Conservation (phyloP, 768 basidiomycete species). For the Leucogyrophana mollusca region DNA sequence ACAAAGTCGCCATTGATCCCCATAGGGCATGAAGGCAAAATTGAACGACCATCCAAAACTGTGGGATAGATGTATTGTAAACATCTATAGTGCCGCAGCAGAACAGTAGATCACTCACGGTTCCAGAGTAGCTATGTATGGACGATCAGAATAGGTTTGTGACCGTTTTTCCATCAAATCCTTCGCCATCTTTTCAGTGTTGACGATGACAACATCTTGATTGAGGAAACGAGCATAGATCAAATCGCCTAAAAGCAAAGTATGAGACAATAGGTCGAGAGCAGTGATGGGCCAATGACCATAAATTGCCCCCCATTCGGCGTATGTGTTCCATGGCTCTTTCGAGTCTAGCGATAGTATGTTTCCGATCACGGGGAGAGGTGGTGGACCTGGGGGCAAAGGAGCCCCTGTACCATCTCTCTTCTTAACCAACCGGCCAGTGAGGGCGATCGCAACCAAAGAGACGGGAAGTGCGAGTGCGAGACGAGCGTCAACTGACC, state of each 20-base stretch:
- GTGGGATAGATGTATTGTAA: not conserved
- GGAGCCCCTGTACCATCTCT: too few relatives aligned
- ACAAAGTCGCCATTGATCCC: conserved; percentile 23
- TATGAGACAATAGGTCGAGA: not conserved
- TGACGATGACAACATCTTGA: conserved; percentile 44
- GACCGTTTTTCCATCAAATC: conserved; percentile 50
- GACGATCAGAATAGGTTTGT: conserved; percentile 50
- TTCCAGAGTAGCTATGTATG: conserved; percentile 22
- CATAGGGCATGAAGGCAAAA: conserved; percentile 11
- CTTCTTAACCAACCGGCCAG: not conserved
- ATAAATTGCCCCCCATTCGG: conserved; percentile 13
- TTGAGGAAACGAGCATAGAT: conserved; percentile 50
- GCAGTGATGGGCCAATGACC: conserved; percentile 8
- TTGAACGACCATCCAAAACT: conserved; percentile 16
- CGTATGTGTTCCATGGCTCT: conserved; percentile 17
- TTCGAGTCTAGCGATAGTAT: conserved; percentile 11
- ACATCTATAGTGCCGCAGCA: not conserved
- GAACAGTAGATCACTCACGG: conserved; percentile 10
- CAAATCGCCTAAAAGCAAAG: conserved; percentile 34
- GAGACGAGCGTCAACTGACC: not conserved
- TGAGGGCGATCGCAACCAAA: not conserved
- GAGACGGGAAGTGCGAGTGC: not conserved
- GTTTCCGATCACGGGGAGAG: conserved; percentile 19
- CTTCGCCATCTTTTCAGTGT: conserved; percentile 36
- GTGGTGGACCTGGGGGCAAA: conserved; percentile 18